Percentiles rank a stretch among this genome's conserved stretches.
Evolutionary conservation across 108 stramenopile species (phyloP).

Genomic region (Nitzschia palea): DNA sequence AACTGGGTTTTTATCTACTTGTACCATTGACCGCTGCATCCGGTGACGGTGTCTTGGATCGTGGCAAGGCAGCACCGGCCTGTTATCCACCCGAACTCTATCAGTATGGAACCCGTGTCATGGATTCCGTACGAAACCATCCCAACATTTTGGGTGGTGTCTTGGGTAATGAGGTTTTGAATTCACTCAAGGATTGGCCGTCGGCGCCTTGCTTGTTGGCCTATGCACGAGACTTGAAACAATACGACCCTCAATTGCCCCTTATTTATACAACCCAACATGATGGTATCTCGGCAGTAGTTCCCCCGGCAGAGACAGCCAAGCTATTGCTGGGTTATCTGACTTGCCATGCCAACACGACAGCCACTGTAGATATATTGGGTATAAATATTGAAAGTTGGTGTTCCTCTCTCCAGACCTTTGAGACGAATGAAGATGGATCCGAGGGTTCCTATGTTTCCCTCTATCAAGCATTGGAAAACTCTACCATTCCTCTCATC

Average conservation of each 20-base stretch:
- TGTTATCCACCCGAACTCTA: slow-evolving; percentile 49
- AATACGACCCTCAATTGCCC: slow-evolving; percentile 29
- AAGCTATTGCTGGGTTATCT: slow-evolving; percentile 55
- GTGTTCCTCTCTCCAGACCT: slow-evolving; percentile 58
- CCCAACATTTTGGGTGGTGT: slow-evolving; percentile 63
- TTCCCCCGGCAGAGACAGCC: slow-evolving; percentile 32
- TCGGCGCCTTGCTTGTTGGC: slow-evolving; percentile 56
- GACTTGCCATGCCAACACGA: slow-evolving; percentile 12
- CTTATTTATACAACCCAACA: slow-evolving; percentile 65
- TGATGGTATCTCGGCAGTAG: slow-evolving; percentile 31
- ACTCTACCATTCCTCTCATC: slow-evolving; percentile 40
- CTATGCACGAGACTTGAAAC: slow-evolving; percentile 55
- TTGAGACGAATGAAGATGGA: slow-evolving; percentile 48
- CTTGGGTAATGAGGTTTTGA: slow-evolving; percentile 76
- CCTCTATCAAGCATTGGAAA: background rate
- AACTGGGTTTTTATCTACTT: slow-evolving; percentile 60
- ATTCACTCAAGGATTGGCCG: slow-evolving; percentile 36
- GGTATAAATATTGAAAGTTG: slow-evolving; percentile 70
- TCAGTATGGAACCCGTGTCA: slow-evolving; percentile 35
- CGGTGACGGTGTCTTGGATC: slow-evolving; percentile 51
- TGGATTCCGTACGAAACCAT: slow-evolving; percentile 31
- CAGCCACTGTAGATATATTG: slow-evolving; percentile 26
- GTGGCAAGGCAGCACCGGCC: slow-evolving; percentile 37
- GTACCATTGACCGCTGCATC: slow-evolving; percentile 50
- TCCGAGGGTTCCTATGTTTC: slow-evolving; percentile 43